phyloP scores from a whole-genome alignment of 2,329 filamentous ascomycete genomes.

The Westerdykella ornata region DNA sequence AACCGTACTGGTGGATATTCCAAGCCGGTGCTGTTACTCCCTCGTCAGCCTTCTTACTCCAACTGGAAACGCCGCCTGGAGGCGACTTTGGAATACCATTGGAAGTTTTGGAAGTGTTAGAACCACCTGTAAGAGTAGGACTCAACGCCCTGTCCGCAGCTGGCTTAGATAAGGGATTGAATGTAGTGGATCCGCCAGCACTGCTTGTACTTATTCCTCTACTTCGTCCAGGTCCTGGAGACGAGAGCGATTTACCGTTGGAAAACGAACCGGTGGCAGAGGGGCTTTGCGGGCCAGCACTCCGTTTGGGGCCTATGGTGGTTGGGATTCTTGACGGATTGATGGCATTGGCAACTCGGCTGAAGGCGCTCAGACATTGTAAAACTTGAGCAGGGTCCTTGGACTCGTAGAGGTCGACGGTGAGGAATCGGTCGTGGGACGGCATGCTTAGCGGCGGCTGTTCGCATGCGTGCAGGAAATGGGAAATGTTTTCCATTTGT shows the following conservation, averaged over 20 bases:
- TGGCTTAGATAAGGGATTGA: constrained; percentile 39
- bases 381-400: constrained; percentile 96
- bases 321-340: constrained; percentile 69
- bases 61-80: constrained; percentile 65
- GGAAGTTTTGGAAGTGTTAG: constrained; percentile 54
- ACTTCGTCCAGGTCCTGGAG: constrained; percentile 27
- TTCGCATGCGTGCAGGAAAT: constrained; percentile 87
- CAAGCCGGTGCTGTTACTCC: constrained; percentile 78
- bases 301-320: constrained; percentile 66
- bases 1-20: constrained; percentile 97
- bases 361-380: constrained; percentile 88
- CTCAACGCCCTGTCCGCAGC: constrained; percentile 36
- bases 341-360: constrained; percentile 68
- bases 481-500: constrained; percentile 98
- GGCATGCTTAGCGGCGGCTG: constrained; percentile 76
- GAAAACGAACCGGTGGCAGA: constrained; percentile 23
- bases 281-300: constrained; percentile 39
- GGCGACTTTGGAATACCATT: constrained; percentile 43
- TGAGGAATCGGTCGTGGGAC: constrained; percentile 92
- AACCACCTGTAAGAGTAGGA: constrained; percentile 44
- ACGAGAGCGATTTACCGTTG: constrained; percentile 21
- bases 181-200: constrained; percentile 40
- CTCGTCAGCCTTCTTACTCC: constrained; percentile 83
- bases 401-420: constrained; percentile 88
- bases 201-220: constrained; percentile 42